Base-by-base conservation (phyloP, 169 alveolate genomes). In the Plasmodium fragile region DNA sequence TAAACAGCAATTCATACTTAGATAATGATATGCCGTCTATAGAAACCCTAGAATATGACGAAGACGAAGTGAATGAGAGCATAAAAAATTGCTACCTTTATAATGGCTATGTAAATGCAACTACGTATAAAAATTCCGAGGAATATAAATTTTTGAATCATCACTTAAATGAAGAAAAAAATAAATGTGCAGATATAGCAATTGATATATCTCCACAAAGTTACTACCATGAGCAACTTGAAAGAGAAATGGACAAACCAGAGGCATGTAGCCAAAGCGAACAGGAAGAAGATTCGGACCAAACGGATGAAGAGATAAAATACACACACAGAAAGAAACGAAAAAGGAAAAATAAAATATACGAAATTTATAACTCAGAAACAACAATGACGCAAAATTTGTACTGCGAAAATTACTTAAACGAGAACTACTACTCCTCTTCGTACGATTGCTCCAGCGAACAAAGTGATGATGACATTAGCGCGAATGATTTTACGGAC, bases 71-170 rank as follows among this genome's bases (percentile, higher is more conserved):
- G 78, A 73, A 84, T 84, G 93, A 84, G 70, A 84, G 41, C 65
- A 84, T 84, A 84, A 84, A 84, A 84, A 84, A 73, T 84, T 84
- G 93, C 81, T 84, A 84, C 55, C 70, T 84, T 52, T 84, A 84
- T 65, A 84, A 84, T 84, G 93, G 93, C 10, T 84, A 84, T 39
- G 70, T 75, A 28, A 77, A 84, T 73, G 93, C 82, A 72, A 72
- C 5, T 18, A 84, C 59, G 53, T 84, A 84, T 84, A 84, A 84
- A 84, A 84, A 84, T 45, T 84, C 93, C 69, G 93, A 77, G 28
- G 93, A 84, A 75, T 84, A 84, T 73, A 84, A 84, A 72, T 84
- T 84, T 69, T 84, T 84, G 78, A 84, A 84, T 34, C 25, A 84
- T 71, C 92, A 72, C 39, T 73, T 84, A 45, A 75, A 73, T n/a